Conservation (phyloP, 192 early-diverging fungal genomes). For the Linnemannia exigua region DNA sequence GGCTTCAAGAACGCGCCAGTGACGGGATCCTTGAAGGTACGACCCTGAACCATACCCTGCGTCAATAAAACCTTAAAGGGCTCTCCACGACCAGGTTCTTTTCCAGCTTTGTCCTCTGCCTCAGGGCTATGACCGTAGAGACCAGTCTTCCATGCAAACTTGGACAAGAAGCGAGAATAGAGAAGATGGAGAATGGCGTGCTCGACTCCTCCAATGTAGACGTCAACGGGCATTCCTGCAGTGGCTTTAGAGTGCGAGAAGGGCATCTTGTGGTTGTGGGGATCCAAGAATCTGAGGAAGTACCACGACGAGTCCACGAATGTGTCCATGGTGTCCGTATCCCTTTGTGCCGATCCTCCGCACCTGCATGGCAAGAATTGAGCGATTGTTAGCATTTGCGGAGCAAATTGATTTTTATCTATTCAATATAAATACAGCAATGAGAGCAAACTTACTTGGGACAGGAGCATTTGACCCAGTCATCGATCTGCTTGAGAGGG, state of each 20-base stretch:
- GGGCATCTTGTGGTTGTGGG: constrained; percentile 71
- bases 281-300: constrained; percentile 88
- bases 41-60: constrained; percentile 96
- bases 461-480: constrained; percentile 84
- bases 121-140: constrained; percentile 45
- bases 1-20: constrained; percentile 84
- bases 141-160: constrained; percentile 80
- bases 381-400: not conserved
- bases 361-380: constrained; percentile 65
- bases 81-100: constrained; percentile 75
- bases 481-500: constrained; percentile 70
- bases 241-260: constrained; percentile 69
- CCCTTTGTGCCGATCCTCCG: constrained; percentile 77
- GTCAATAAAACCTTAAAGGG: constrained; percentile 90
- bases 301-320: constrained; percentile 99
- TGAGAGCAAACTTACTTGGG: constrained; percentile 68
- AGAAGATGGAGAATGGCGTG: constrained; percentile 95
- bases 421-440: not conserved
- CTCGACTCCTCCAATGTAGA: constrained; percentile 96
- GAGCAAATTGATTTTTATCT: not conserved
- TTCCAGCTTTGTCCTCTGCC: constrained; percentile 41
- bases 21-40: constrained; percentile 82
- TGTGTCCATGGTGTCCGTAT: constrained; percentile 97
- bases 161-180: constrained; percentile 92
- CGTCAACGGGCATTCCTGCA: constrained; percentile 82